phyloP scores from a whole-genome alignment of 164 flowering plant species.

The Taxillus chinensis region DNA sequence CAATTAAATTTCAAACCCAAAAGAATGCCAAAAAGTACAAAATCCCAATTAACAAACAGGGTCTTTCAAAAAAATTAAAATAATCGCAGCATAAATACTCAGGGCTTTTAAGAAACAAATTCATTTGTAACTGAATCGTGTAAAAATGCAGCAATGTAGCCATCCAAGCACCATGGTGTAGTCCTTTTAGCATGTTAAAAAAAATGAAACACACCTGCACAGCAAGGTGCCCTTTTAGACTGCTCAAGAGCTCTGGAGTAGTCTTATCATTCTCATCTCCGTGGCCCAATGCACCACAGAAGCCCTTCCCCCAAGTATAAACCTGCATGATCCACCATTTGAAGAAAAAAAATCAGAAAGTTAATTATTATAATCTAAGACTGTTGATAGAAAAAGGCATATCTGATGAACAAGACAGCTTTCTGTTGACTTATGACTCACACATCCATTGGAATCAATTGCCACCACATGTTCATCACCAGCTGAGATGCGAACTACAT shows the following conservation, averaged over 20 bases:
- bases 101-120: too few species aligned
- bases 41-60: too few species aligned
- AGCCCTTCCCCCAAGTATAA: conserved; percentile 97
- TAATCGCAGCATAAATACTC: too few species aligned
- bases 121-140: too few species aligned
- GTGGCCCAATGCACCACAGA: conserved; percentile 92
- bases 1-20: too few species aligned
- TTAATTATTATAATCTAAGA: conserved; percentile 1
- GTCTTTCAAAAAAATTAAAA: too few species aligned
- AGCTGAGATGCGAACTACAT: conserved; percentile 72
- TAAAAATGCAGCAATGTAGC: too few species aligned
- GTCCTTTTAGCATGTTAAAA: too few species aligned
- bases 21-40: too few species aligned
- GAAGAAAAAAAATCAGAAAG: neutral
- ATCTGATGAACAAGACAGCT: neutral
- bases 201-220: conserved; percentile 50
- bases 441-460: conserved; percentile 86
- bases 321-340: conserved; percentile 35
- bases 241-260: conserved; percentile 43
- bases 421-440: conserved; percentile 23
- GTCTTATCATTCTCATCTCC: conserved; percentile 93
- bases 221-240: conserved; percentile 54
- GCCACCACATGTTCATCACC: conserved; percentile 97
- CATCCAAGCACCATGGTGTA: too few species aligned
- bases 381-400: too few species aligned